These are phyloP conservation scores for Pleurozium schreberi DNA, from an alignment of 225 moss, liverwort and hornwort genomes.

Conservation along the genomic window DNA sequence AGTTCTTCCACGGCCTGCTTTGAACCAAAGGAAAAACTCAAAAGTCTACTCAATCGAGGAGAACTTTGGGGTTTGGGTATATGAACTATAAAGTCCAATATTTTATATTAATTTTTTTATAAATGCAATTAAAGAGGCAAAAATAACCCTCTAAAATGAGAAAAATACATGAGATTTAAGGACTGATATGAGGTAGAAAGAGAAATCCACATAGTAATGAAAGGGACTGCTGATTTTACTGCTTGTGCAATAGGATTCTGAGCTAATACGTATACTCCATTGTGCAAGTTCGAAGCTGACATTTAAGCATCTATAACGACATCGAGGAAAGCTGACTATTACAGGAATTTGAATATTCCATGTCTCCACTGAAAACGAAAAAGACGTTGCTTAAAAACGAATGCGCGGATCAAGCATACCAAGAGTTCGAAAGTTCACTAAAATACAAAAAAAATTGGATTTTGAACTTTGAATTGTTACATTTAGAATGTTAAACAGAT, in stretches of 20 bases:
- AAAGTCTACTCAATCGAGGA: background rate
- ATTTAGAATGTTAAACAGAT: too few relatives aligned
- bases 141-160: background rate
- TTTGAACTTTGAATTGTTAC: too few relatives aligned
- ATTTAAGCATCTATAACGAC: background rate
- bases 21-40: background rate
- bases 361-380: background rate
- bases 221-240: background rate
- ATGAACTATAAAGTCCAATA: background rate
- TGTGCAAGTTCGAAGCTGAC: background rate
- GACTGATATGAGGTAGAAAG: background rate
- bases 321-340: background rate
- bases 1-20: background rate
- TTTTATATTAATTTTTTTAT: too few relatives aligned
- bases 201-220: too few relatives aligned
- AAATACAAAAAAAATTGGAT: too few relatives aligned
- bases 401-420: conserved; percentile 28
- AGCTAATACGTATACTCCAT: background rate
- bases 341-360: background rate
- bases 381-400: background rate
- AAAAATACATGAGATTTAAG: background rate
- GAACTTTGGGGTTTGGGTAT: background rate
- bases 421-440: conserved; percentile 71
- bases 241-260: background rate
- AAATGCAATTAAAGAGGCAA: background rate